Evolutionary conservation across 768 basidiomycete species (phyloP), one percentile per base, ranked within the genome.

Genomic region (Mycena metata): DNA sequence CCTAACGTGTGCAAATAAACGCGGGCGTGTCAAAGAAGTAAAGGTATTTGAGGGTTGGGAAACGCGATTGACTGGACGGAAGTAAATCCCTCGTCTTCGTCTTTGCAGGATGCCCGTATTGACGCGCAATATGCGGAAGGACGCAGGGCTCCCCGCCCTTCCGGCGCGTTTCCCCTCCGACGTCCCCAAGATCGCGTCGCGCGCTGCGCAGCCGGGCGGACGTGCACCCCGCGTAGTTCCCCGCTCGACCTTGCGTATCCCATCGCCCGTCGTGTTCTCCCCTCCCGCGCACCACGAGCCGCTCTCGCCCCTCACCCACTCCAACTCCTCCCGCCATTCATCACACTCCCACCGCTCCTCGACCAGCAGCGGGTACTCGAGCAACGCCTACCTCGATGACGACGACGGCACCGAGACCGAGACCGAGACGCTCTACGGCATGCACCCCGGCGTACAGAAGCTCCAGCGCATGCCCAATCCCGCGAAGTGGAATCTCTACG

Each of bases 91-190:
- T 45, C 50, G 7, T 36, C 35, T 24, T 41, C 4, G 15, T 17
- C 24, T 41, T 24, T 3, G 13, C n/a, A 24, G 15, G 41, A 45
- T 69, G 67, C 43, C 67, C n/a, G 67, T 64, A 12, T n/a, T 60
- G 26, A 69, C 67, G 36, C 67, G 67, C 33, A 64, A 42, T 30
- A 69, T 69, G 67, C 33, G 57, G 13, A 69, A 60, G 24, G 45
- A 36, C 11, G 67, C 67, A 30, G 50, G 57, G 0, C 67, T 69
- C 6, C 67, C 67, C 1, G 57, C 16, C 35, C 67, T 69, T 23
- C 62, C 67, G 2, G 10, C 50, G 3, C 61, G 30, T 24, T 69
- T 64, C 17, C 62, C 67, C 8, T 12, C 39, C 50, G 62, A 64
- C 33, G 67, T 59, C 1, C 67, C 62, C 19, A 64, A 19, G 0